These are phyloP conservation scores for Boletus bicolor DNA, from an alignment of 768 basidiomycete species.

Conservation along the genomic window DNA sequence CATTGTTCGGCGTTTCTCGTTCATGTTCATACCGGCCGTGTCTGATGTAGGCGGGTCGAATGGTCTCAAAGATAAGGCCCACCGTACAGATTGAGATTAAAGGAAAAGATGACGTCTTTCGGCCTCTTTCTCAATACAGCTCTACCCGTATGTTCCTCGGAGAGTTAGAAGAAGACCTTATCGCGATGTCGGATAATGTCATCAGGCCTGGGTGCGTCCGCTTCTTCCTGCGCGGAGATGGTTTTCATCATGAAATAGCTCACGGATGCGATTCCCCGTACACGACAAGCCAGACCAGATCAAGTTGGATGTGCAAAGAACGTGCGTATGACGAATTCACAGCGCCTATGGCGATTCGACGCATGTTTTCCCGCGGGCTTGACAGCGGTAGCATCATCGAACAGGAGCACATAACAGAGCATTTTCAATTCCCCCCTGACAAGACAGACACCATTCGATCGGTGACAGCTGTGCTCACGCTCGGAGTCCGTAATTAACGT, in stretches of 20 bases:
- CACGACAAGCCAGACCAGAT: not conserved
- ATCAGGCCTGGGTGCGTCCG: not conserved
- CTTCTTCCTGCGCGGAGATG: slow-evolving; percentile 10
- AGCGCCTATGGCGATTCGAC: not conserved
- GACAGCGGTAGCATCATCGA: not conserved
- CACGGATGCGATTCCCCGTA: not conserved
- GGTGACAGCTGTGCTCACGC: slow-evolving; percentile 3
- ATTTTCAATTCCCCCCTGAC: not conserved
- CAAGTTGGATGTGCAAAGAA: not conserved
- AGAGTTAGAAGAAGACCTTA: slow-evolving; percentile 11
- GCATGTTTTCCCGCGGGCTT: not conserved
- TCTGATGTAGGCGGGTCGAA: not conserved
- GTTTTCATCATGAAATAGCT: not conserved
- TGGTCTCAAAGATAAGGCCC: slow-evolving; percentile 8
- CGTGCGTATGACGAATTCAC: not conserved
- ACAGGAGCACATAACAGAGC: not conserved
- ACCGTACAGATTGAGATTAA: not conserved
- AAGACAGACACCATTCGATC: slow-evolving; percentile 4
- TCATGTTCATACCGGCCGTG: slow-evolving; percentile 5
- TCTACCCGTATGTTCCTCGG: slow-evolving; percentile 14
- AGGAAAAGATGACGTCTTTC: not conserved
- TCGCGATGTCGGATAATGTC: slow-evolving; percentile 13
- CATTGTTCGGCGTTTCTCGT: slow-evolving; percentile 13
- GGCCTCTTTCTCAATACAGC: slow-evolving; percentile 5
- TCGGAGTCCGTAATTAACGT: not conserved